Evolutionary conservation across 2,329 filamentous ascomycete species (phyloP).

Genomic region (Pseudogymnoascus destructans): DNA sequence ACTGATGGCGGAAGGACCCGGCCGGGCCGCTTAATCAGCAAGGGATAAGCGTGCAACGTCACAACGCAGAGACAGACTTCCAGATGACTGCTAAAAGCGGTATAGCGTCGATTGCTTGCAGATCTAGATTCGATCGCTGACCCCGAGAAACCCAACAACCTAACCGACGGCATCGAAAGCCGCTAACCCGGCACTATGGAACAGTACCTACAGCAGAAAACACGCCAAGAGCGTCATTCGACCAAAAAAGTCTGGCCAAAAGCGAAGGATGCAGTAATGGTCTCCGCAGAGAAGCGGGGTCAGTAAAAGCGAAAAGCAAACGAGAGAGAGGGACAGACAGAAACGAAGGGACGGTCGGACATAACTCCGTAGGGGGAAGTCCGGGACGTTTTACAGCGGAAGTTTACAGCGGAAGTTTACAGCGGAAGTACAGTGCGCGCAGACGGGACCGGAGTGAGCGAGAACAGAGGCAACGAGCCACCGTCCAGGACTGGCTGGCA

Average conservation of each 20-base stretch:
- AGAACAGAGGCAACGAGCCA: neutral
- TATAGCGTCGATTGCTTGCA: neutral
- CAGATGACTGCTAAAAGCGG: neutral
- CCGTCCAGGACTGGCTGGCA: neutral
- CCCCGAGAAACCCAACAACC: constrained; percentile 5
- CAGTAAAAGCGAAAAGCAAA: neutral
- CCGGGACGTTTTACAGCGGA: neutral
- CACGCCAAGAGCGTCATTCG: neutral
- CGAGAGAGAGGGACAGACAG: neutral
- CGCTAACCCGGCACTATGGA: neutral
- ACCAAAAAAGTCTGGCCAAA: constrained; percentile 1
- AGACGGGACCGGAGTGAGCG: neutral
- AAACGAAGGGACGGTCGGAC: constrained; percentile 5
- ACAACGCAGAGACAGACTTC: constrained; percentile 4
- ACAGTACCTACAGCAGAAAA: neutral
- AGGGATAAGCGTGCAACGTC: neutral
- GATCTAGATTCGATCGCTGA: constrained; percentile 7
- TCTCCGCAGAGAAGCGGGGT: neutral
- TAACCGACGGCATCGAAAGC: neutral
- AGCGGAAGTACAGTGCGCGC: neutral
- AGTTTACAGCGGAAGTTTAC: neutral
- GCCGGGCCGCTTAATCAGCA: neutral
- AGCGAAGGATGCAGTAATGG: neutral
- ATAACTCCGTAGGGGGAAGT: neutral
- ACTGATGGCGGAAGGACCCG: neutral